These are phyloP conservation scores for Paraconiothyrium sp. DNA, from an alignment of 2,329 filamentous ascomycete genomes.

Conservation along the genomic window DNA sequence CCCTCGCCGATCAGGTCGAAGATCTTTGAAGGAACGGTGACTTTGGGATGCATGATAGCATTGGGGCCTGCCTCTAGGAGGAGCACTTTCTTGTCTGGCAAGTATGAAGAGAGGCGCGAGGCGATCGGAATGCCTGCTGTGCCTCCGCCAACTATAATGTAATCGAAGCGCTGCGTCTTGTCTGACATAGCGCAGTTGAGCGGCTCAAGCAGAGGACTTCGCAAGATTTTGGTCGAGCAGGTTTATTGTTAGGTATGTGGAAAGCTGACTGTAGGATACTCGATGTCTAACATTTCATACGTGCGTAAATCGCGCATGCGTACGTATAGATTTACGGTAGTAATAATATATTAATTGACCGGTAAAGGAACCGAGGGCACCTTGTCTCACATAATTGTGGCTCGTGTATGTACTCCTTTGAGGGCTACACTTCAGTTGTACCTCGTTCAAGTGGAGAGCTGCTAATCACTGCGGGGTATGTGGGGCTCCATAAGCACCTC, in stretches of 20 bases:
- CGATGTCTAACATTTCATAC: background rate
- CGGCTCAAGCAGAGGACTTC: background rate
- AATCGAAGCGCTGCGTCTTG: constrained; percentile 20
- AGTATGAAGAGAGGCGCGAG: constrained; percentile 27
- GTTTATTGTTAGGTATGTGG: no score
- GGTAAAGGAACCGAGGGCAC: background rate
- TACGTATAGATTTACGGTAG: background rate
- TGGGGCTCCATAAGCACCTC: background rate
- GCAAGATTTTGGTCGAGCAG: no score
- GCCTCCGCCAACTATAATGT: constrained; percentile 39
- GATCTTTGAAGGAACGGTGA: constrained; percentile 22
- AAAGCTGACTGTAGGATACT: no score
- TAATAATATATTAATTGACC: background rate
- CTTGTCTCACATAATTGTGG: background rate
- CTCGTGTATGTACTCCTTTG: background rate
- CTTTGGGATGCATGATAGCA: constrained; percentile 21
- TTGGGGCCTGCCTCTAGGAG: constrained; percentile 30
- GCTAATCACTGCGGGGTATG: background rate
- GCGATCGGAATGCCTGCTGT: constrained; percentile 35
- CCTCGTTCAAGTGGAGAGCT: background rate
- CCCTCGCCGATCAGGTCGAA: constrained; percentile 21
- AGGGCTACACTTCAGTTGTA: background rate
- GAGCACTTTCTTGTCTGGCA: constrained; percentile 16
- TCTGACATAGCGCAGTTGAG: background rate
- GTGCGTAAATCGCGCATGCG: background rate